Evolutionary conservation across 345 rosid species (phyloP).

Genomic region (Luvunga scandens): DNA sequence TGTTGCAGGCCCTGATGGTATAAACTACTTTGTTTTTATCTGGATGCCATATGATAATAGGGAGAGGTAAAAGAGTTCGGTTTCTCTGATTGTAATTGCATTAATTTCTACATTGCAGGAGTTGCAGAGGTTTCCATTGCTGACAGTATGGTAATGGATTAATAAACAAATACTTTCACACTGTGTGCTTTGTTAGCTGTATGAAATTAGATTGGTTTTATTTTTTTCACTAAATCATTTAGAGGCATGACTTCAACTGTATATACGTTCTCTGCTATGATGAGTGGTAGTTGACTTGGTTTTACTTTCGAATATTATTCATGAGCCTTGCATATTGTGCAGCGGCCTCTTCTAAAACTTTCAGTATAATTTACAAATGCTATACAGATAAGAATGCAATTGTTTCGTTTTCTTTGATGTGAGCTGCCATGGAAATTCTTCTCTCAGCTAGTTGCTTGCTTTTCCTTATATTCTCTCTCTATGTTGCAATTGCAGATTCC

Average conservation of each 20-base stretch:
- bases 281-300: background rate
- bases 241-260: background rate
- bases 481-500: slow-evolving; percentile 65
- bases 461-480: background rate
- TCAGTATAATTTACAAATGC: background rate
- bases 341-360: background rate
- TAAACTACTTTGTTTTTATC: slow-evolving; percentile 4
- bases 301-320: background rate
- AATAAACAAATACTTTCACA: background rate
- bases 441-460: background rate
- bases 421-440: background rate
- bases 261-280: background rate
- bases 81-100: slow-evolving; percentile 4
- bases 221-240: background rate
- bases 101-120: slow-evolving; percentile 47
- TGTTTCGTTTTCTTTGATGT: background rate
- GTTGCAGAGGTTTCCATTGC: slow-evolving; percentile 76
- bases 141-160: slow-evolving; percentile 51
- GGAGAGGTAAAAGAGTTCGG: background rate
- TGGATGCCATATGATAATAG: background rate
- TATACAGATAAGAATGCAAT: background rate
- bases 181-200: background rate
- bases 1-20: slow-evolving; percentile 75
- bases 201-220: background rate
- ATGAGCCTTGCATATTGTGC: background rate